Conservation (phyloP, 495 filamentous ascomycete genomes). For the Penicillium pancosmium region DNA sequence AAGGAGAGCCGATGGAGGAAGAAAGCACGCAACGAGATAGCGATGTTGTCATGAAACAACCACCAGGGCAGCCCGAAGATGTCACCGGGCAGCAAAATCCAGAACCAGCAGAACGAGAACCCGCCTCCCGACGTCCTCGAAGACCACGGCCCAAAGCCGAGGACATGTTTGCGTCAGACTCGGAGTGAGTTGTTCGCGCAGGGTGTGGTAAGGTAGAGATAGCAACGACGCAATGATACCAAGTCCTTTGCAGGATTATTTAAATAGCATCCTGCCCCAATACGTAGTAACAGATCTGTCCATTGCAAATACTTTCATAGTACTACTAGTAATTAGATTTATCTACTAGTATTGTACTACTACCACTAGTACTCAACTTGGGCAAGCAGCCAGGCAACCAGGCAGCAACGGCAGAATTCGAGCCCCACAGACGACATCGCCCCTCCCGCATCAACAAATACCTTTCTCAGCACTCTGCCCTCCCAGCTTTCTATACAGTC, state of each 20-base stretch:
- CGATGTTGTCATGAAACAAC: slow-evolving; percentile 14
- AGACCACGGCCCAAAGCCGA: slow-evolving; percentile 78
- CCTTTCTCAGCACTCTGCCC: slow-evolving; percentile 15
- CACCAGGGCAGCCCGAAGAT: slow-evolving; percentile 20
- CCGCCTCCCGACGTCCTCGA: slow-evolving; percentile 26
- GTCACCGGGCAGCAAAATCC: slow-evolving; percentile 19
- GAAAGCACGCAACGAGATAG: slow-evolving; percentile 7
- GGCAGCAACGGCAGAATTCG: slow-evolving; percentile 32
- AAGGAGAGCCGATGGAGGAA: slow-evolving; percentile 47
- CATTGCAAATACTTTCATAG: neutral
- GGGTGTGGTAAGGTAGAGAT: slow-evolving; percentile 4
- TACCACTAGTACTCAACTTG: neutral
- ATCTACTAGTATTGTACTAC: too few relatives aligned
- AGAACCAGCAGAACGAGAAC: neutral
- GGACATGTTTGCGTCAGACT: slow-evolving; percentile 86
- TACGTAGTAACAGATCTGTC: neutral
- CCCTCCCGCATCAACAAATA: slow-evolving; percentile 40
- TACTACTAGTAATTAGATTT: too few relatives aligned
- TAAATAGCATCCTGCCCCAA: neutral
- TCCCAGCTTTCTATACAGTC: slow-evolving; percentile 16
- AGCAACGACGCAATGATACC: slow-evolving; percentile 22
- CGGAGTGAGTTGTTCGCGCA: slow-evolving; percentile 33
- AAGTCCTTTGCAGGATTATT: neutral
- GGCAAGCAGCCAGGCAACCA: slow-evolving; percentile 22
- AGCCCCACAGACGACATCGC: slow-evolving; percentile 26